A percentile compares a stretch with the other conserved stretches of the same genome.
phyloP scores from a whole-genome alignment of 768 basidiomycete genomes.

The Trametes gibbosa region DNA sequence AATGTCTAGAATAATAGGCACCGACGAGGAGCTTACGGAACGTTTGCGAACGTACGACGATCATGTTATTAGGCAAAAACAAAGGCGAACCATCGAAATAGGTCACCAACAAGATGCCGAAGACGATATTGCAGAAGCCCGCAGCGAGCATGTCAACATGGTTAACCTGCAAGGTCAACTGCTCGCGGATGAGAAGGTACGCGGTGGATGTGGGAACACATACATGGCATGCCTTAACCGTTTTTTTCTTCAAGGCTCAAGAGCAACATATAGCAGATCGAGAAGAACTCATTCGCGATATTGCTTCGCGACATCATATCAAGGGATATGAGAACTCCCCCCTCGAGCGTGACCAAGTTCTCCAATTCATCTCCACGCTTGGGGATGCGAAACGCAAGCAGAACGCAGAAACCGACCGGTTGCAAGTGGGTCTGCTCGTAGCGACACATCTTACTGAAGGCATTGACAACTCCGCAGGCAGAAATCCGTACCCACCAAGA shows the following conservation, averaged over 20 bases:
- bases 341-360: conserved; percentile 66
- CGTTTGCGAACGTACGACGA: conserved; percentile 60
- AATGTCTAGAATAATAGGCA: conserved; percentile 41
- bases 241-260: conserved; percentile 58
- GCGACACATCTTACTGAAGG: neutral
- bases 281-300: conserved; percentile 69
- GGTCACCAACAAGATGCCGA: conserved; percentile 59
- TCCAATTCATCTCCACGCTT: conserved; percentile 69
- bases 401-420: conserved; percentile 58
- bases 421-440: conserved; percentile 51
- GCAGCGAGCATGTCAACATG: conserved; percentile 53
- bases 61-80: conserved; percentile 50
- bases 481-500: conserved; percentile 56
- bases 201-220: too few species aligned
- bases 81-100: conserved; percentile 46
- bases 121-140: conserved; percentile 50
- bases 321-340: conserved; percentile 71
- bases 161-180: conserved; percentile 65
- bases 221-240: neutral
- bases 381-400: conserved; percentile 61
- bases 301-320: conserved; percentile 66
- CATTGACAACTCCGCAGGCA: conserved; percentile 33
- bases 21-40: conserved; percentile 65
- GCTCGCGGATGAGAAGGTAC: conserved; percentile 70
- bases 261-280: conserved; percentile 65